phyloP scores from a whole-genome alignment of 768 basidiomycete genomes.

The Suillus americanus region DNA sequence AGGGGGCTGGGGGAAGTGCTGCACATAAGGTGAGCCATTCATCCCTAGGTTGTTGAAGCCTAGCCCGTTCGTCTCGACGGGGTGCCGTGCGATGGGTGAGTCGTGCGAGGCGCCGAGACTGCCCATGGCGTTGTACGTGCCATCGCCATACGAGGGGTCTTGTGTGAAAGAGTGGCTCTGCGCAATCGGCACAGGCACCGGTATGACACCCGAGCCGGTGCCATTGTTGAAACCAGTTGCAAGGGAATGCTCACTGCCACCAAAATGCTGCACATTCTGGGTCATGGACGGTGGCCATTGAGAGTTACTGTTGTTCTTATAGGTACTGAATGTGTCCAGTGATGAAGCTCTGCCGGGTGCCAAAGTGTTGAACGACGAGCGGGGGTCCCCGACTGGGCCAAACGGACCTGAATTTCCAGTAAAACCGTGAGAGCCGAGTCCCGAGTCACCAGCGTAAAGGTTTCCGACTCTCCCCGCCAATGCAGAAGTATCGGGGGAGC shows the following conservation, averaged over 20 bases:
- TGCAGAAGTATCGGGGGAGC: constrained; percentile 66
- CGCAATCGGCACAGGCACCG: constrained; percentile 18
- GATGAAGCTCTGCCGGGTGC: constrained; percentile 31
- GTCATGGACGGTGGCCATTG: constrained; percentile 36
- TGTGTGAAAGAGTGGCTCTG: constrained; percentile 26
- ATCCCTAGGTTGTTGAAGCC: constrained; percentile 19
- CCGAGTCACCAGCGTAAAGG: constrained; percentile 38
- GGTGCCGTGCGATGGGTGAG: constrained; percentile 21
- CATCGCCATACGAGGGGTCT: constrained; percentile 24
- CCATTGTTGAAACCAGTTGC: constrained; percentile 24
- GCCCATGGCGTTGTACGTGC: constrained; percentile 22
- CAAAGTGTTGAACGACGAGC: constrained; percentile 33
- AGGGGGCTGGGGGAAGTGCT: constrained; percentile 21
- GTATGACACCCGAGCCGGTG: constrained; percentile 17
- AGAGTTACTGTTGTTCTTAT: constrained; percentile 30
- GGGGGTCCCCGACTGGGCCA: constrained; percentile 38
- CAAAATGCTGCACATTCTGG: constrained; percentile 20
- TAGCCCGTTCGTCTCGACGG: constrained; percentile 24
- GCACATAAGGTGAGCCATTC: constrained; percentile 21
- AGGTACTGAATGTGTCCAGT: constrained; percentile 40
- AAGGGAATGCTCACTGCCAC: constrained; percentile 23
- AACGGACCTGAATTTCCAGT: constrained; percentile 35
- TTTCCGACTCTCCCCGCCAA: constrained; percentile 49
- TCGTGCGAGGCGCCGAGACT: constrained; percentile 22
- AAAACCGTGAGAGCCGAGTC: constrained; percentile 33